Evolutionary conservation across 2,329 filamentous ascomycete species (phyloP), one percentile per base, ranked within the genome.

Genomic region (Fusarium hainanense): DNA sequence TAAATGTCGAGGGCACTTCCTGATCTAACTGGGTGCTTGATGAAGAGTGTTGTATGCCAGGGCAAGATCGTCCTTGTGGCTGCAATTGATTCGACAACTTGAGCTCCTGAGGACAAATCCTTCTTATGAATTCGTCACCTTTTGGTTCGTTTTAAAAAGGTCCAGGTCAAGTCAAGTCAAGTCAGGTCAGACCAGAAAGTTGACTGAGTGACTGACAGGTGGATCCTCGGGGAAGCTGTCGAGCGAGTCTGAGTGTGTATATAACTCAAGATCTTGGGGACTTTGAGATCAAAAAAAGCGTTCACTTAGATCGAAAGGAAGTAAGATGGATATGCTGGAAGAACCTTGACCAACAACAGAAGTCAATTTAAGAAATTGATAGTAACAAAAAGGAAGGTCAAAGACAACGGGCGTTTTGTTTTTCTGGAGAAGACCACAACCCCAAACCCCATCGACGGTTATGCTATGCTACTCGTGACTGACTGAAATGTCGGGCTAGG

Each of bases 391-490:
- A 54, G 56, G 64, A 69, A 70, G 67, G 55, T 58, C 62, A 68
- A 61, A 51, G 60, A 63, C 61, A 65, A 62, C 47, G 58, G 46
- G 52, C 43, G 59, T 63, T 62, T 43, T 69, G 70, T 62, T 71
- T 73, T 73, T 70, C 69, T 70, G 63, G 65, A 71, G 68, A 71
- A 70, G 48, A 55, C 30, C 34, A 37, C 18, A 18, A 37, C 34
- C 10, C 18, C 55, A 55, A 64, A 57, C 46, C 58, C 49, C 62
- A 58, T 54, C 55, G 48, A 57, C 42, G 68, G 21, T 12, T 37
- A 50, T 52, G 46, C 49, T 52, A n/a, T 47, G 30, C 43, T 56
- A 49, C 72, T 69, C 72, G 72, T 74, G 72, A 74, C 72, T 69
- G 46, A 48, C 27, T 50, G 57, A 70, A 60, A 64, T 58, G 63